Conservation (phyloP, 2,329 filamentous ascomycete genomes). For the Paradendryphiella salina region DNA sequence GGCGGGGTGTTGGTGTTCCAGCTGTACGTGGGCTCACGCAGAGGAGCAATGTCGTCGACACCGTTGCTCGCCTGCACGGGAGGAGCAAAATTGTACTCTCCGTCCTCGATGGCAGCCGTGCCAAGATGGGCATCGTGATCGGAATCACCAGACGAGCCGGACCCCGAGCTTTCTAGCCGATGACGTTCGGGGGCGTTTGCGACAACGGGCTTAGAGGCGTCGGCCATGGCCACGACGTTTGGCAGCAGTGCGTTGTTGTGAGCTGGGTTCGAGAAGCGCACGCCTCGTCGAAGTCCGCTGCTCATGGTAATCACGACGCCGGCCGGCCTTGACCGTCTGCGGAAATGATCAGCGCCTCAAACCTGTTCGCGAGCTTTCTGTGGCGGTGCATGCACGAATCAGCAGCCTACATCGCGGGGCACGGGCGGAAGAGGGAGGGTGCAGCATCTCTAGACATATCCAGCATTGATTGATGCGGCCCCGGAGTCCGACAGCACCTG, state of each 20-base stretch:
- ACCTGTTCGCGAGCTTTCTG: conserved; percentile 12
- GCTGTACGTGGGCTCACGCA: conserved; percentile 28
- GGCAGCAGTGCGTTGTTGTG: conserved; percentile 24
- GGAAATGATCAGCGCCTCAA: conserved; percentile 17
- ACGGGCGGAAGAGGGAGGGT: background rate
- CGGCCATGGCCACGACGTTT: conserved; percentile 25
- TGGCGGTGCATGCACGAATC: conserved; percentile 9
- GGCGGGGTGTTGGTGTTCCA: conserved; percentile 28
- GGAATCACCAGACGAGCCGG: conserved; percentile 51
- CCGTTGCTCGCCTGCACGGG: conserved; percentile 36
- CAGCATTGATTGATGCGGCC: no score
- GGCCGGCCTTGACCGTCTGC: conserved; percentile 3
- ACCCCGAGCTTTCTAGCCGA: conserved; percentile 47
- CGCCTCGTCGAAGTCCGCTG: conserved; percentile 29
- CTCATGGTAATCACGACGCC: conserved; percentile 23
- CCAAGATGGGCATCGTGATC: conserved; percentile 51
- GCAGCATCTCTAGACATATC: background rate
- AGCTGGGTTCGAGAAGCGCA: conserved; percentile 33
- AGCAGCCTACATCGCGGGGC: background rate
- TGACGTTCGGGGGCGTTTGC: conserved; percentile 33
- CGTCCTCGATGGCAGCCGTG: conserved; percentile 49
- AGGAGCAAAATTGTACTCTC: conserved; percentile 47
- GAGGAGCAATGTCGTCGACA: conserved; percentile 42
- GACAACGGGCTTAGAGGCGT: conserved; percentile 37
- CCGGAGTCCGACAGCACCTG: no score